phyloP scores from a whole-genome alignment of 805 yeast species.

The Candida montana region DNA sequence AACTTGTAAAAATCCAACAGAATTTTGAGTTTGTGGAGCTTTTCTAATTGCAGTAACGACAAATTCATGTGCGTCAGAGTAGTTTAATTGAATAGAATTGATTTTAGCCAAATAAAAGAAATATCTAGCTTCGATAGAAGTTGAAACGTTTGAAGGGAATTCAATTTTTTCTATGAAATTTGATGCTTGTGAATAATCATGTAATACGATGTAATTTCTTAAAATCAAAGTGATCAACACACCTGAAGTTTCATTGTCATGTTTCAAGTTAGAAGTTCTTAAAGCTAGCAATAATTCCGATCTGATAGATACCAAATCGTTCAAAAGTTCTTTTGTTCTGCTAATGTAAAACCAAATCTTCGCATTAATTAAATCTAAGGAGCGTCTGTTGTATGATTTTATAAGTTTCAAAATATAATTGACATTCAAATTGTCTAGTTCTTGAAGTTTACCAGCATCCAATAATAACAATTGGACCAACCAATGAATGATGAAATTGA shows the following conservation, averaged over 20 bases:
- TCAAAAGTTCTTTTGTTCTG: constrained; percentile 64
- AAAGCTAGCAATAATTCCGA: constrained; percentile 66
- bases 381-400: constrained; percentile 66
- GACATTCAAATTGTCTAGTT: constrained; percentile 49
- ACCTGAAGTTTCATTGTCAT: constrained; percentile 89
- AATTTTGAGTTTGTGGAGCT: constrained; percentile 84
- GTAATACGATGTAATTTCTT: constrained; percentile 70
- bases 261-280: constrained; percentile 86
- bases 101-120: constrained; percentile 88
- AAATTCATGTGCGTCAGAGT: constrained; percentile 83
- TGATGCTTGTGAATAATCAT: constrained; percentile 82
- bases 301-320: constrained; percentile 52
- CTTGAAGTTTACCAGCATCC: constrained; percentile 48
- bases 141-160: constrained; percentile 81
- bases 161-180: constrained; percentile 85
- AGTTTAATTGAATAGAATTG: constrained; percentile 86
- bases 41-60: constrained; percentile 94
- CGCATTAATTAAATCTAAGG: constrained; percentile 81
- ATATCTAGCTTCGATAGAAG: constrained; percentile 87
- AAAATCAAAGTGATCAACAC: constrained; percentile 78
- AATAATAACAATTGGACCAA: constrained; percentile 72
- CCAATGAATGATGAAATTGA: constrained; percentile 73
- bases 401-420: constrained; percentile 43
- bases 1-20: constrained; percentile 82
- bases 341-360: constrained; percentile 90